A percentile compares a stretch with the other conserved stretches of the same genome.
These are phyloP conservation scores for Scheffersomyces stipitis DNA, from an alignment of 805 yeast genomes.

Conservation along the genomic window DNA sequence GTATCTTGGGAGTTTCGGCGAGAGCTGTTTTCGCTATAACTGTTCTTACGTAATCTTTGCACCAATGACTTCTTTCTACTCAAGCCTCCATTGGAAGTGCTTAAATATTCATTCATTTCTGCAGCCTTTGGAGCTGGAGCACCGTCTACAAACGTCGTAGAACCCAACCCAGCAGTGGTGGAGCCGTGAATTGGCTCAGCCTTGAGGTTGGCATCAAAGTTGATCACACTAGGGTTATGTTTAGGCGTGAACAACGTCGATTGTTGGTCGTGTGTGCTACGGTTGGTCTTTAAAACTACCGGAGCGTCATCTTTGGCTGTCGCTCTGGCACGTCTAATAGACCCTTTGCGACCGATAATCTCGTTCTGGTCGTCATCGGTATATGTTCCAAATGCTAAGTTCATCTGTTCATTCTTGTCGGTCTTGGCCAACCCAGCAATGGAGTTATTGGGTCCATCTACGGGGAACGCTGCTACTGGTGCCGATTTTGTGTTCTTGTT, in stretches of 20 bases:
- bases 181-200: conserved; percentile 81
- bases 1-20: conserved; percentile 32
- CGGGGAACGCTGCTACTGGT: conserved; percentile 94
- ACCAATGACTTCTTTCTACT: conserved; percentile 83
- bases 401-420: conserved; percentile 53
- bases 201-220: conserved; percentile 69
- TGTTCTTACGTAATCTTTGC: conserved; percentile 55
- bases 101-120: conserved; percentile 25
- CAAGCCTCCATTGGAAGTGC: conserved; percentile 43
- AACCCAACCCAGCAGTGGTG: conserved; percentile 84
- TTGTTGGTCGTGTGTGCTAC: conserved; percentile 16
- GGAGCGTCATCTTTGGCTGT: conserved; percentile 7
- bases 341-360: conserved; percentile 29
- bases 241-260: conserved; percentile 40
- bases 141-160: conserved; percentile 91
- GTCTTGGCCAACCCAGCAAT: conserved; percentile 63
- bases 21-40: conserved; percentile 28
- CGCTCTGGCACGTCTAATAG: conserved; percentile 7
- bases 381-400: conserved; percentile 73
- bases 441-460: conserved; percentile 89
- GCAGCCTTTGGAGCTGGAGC: conserved; percentile 76
- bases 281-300: conserved; percentile 19
- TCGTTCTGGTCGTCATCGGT: conserved; percentile 48
- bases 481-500: conserved; percentile 74
- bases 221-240: conserved; percentile 51